Base-by-base conservation (phyloP, 495 filamentous ascomycete species). In the Trichoderma reesei region DNA sequence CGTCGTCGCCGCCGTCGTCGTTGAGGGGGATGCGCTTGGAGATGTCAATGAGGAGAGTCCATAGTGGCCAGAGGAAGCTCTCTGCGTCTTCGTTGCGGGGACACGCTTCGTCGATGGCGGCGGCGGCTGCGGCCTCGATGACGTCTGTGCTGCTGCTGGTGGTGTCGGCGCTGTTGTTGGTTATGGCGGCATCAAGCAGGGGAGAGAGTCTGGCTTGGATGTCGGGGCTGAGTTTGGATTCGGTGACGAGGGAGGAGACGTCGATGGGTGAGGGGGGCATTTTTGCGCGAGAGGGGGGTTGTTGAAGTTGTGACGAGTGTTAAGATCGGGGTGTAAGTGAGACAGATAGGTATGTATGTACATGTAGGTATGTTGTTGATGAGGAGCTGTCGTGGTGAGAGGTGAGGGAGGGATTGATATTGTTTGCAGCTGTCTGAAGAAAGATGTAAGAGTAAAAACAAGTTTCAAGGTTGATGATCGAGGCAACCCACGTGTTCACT, bases 31-130 rank as follows among this genome's bases (percentile, higher is more conserved):
- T 41, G 36, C 34, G 60, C 36, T 62, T 62, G 37, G 36, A 14
- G 37, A 62, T 13, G 13, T 62, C 14, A 14, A 62, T 62, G 5
- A 39, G 36, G 16, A 62, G 38, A 3, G 34, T 39, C 60, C 60
- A 62, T 26, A 62, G 37, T 13, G 13, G 16, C 60, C 60, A 62
- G 60, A 62, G 38, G 37, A 39, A 62, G 38, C 9, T 13, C n/a
- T 62, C 60, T n/a, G 60, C 36, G 37, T 42, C 38, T 13, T 62
- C 38, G 37, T 60, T 34, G 4, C 13, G 39, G 14, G 36, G 16
- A 37, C 39, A 41, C 37, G 42, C 9, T 16, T 42, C 18, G 18
- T 62, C 60, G 38, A 62, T 41, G 36, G 16, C 8, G 20, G 18
- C 18, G 14, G 18, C n/a, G 44, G 44, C 44, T n/a, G 9, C 16